Evolutionary conservation across 2,329 filamentous ascomycete species (phyloP).

Genomic region (Stemphylium lycopersici): DNA sequence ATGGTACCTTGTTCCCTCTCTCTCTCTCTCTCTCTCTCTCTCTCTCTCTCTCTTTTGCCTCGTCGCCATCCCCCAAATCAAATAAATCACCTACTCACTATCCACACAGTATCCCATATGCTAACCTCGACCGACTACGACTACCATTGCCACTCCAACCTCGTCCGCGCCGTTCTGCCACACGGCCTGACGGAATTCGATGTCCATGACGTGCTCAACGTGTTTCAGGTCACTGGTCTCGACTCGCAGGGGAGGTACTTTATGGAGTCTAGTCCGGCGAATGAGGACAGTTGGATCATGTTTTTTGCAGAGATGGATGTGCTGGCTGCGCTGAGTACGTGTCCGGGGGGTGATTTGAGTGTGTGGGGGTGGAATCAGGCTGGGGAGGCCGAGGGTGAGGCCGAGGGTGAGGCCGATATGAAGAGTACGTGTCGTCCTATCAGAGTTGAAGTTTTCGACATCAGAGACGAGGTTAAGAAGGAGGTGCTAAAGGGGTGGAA

Average conservation of each 20-base stretch:
- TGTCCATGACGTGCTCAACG: slow-evolving; percentile 83
- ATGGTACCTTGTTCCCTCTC: slow-evolving; percentile 51
- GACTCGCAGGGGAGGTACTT: slow-evolving; percentile 60
- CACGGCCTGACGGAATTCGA: slow-evolving; percentile 73
- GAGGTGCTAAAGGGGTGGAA: slow-evolving; percentile 62
- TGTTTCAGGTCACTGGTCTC: slow-evolving; percentile 84
- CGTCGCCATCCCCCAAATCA: too few relatives aligned
- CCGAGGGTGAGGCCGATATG: slow-evolving; percentile 64
- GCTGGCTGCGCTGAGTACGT: slow-evolving; percentile 69
- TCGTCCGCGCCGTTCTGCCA: slow-evolving; percentile 73
- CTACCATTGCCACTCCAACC: slow-evolving; percentile 84
- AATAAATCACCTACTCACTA: too few relatives aligned
- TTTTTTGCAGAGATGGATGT: slow-evolving; percentile 83
- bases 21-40: background rate
- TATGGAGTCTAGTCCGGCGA: slow-evolving; percentile 59
- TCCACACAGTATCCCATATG: slow-evolving; percentile 76
- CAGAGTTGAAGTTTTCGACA: slow-evolving; percentile 72
- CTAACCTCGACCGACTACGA: slow-evolving; percentile 75
- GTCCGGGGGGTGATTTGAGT: slow-evolving; percentile 80
- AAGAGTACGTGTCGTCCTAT: slow-evolving; percentile 70
- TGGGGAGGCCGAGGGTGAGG: slow-evolving; percentile 54
- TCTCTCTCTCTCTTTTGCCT: too few relatives aligned
- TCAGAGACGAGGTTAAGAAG: slow-evolving; percentile 57
- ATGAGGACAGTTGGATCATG: slow-evolving; percentile 62
- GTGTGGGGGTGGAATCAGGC: slow-evolving; percentile 75